These are phyloP conservation scores for Erigeron canadensis DNA, from an alignment of 129 eudicot genomes.

Conservation along the genomic window DNA sequence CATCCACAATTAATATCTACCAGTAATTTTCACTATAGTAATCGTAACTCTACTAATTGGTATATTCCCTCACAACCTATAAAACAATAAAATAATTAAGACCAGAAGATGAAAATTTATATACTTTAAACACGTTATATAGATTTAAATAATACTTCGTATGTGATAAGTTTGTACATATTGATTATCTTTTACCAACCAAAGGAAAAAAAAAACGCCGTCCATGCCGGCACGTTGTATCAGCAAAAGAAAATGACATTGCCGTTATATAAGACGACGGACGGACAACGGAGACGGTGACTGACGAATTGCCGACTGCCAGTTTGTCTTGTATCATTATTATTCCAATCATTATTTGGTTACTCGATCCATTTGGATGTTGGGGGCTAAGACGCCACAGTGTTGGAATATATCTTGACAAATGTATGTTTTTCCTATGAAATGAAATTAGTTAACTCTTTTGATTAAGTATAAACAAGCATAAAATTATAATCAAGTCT, in stretches of 20 bases:
- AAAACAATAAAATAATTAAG: no score
- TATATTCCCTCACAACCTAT: no score
- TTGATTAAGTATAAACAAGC: no score
- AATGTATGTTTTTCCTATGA: conserved; percentile 18
- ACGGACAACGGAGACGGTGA: conserved; percentile 24
- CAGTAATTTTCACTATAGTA: no score
- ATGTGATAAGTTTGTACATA: background rate
- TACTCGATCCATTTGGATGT: conserved; percentile 26
- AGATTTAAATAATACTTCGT: no score
- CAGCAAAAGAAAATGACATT: conserved; percentile 21
- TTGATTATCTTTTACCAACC: background rate
- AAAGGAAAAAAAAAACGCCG: conserved; percentile 39
- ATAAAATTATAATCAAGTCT: no score
- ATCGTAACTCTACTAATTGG: no score
- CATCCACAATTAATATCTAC: no score
- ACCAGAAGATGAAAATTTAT: no score
- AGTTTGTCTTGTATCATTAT: conserved; percentile 13
- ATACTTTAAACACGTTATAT: no score
- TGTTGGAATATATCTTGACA: conserved; percentile 33
- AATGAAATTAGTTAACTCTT: no score
- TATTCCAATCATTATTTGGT: background rate
- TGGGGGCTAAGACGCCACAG: conserved; percentile 26
- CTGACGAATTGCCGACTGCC: conserved; percentile 31
- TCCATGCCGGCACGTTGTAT: conserved; percentile 52
- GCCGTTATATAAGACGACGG: conserved; percentile 30